Percentiles rank a stretch among this genome's conserved stretches.
phyloP scores from a whole-genome alignment of 2,329 filamentous ascomycete genomes.

The Chaetomiaceae sp. region DNA sequence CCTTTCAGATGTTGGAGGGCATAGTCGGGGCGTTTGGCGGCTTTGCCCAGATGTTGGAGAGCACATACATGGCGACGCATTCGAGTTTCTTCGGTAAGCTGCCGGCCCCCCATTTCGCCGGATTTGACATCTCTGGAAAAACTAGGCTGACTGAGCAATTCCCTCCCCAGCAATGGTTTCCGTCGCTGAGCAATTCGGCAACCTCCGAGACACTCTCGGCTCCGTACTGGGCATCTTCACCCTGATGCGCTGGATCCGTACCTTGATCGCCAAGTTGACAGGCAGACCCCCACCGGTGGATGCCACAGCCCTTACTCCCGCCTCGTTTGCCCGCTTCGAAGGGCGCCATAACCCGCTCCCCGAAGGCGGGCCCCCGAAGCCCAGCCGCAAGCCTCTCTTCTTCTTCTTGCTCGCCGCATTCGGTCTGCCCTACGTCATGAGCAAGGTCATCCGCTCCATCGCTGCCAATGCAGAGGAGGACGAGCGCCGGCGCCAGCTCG shows the following conservation, averaged over 20 bases:
- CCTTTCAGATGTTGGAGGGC: constrained; percentile 97
- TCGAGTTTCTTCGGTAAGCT: constrained; percentile 92
- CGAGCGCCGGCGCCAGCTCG: constrained; percentile 55
- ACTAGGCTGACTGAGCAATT: too few relatives aligned
- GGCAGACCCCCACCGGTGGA: constrained; percentile 86
- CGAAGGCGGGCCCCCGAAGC: constrained; percentile 64
- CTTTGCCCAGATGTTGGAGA: constrained; percentile 98
- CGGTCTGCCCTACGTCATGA: constrained; percentile 93
- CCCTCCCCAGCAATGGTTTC: constrained; percentile 78
- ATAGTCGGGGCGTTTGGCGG: constrained; percentile 95
- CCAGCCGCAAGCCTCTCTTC: constrained; percentile 90
- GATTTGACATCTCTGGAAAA: too few relatives aligned
- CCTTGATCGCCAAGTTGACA: constrained; percentile 84
- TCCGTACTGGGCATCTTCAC: constrained; percentile 95
- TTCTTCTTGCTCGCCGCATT: constrained; percentile 95
- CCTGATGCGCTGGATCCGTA: constrained; percentile 89
- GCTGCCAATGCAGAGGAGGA: constrained; percentile 83
- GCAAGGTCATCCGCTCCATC: constrained; percentile 84
- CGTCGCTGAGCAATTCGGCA: constrained; percentile 94
- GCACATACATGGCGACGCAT: constrained; percentile 99
- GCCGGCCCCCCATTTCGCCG: not conserved
- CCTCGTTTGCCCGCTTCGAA: constrained; percentile 86
- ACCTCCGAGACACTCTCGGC: constrained; percentile 85
- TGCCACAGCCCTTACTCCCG: constrained; percentile 79
- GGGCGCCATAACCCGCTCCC: constrained; percentile 54